These are phyloP conservation scores for Auriscalpium orientale DNA, from an alignment of 768 basidiomycete species.

Conservation along the genomic window DNA sequence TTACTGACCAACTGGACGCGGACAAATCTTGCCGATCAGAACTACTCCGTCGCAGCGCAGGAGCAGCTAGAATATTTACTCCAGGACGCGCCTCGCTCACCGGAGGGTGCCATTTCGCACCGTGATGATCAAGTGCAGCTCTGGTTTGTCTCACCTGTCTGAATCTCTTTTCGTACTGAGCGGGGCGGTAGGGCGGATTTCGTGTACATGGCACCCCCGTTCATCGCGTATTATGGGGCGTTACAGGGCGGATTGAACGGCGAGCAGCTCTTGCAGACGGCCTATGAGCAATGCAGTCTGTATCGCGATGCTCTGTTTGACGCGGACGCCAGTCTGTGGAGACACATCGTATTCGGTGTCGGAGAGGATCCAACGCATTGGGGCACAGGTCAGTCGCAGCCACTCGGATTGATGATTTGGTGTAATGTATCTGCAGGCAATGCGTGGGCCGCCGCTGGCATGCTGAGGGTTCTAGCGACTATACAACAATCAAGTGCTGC, in stretches of 20 bases:
- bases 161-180: background rate
- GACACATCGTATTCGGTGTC: conserved; percentile 43
- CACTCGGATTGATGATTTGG: background rate
- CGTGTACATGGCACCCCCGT: conserved; percentile 57
- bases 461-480: conserved; percentile 51
- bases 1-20: conserved; percentile 48
- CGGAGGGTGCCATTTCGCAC: conserved; percentile 54
- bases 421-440: conserved; percentile 32
- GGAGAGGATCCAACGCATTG: conserved; percentile 44
- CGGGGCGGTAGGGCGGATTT: conserved; percentile 42
- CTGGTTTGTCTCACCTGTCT: conserved; percentile 30
- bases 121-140: conserved; percentile 43
- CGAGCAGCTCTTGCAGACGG: conserved; percentile 32
- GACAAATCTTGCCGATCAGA: conserved; percentile 22
- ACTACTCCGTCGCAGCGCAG: conserved; percentile 35
- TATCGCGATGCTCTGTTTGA: conserved; percentile 50
- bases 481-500: conserved; percentile 39
- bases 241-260: conserved; percentile 31
- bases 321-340: conserved; percentile 40
- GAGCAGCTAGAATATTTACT: conserved; percentile 44
- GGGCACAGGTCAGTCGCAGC: conserved; percentile 39
- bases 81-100: conserved; percentile 33
- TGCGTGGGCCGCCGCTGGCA: conserved; percentile 66
- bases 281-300: conserved; percentile 49
- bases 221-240: conserved; percentile 58